Evolutionary conservation across 495 filamentous ascomycete species (phyloP), one percentile per base, ranked within the genome.

Genomic region (Filosporella fistucella): DNA sequence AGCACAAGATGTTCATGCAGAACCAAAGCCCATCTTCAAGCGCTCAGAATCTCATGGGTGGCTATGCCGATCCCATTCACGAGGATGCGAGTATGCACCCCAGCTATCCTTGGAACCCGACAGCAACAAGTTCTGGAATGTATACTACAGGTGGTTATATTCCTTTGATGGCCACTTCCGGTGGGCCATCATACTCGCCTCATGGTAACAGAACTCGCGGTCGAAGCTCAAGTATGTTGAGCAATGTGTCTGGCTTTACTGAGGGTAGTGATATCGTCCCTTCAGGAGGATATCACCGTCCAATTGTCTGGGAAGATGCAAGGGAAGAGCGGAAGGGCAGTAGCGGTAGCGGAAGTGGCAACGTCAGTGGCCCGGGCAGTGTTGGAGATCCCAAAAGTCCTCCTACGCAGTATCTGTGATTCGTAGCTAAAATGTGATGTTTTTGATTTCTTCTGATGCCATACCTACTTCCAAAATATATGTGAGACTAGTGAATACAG

Each of bases 241-340:
- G 78, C 58, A 72, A 79, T 50, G 66, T 82, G 30, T 82, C 77
- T 18, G 80, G 79, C 35, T 82, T 85, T 58, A 85, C 82, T 0
- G 78, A 84, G 56, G 74, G 68, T 25, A 75, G 70, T 39, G 68
- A 64, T 40, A 68, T 66, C 13, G n/a, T 21, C 7, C 55, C 51
- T 22, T 41, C 26, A n/a, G 24, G 40, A 8, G n/a, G 9, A 13
- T 24, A 22, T 26, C 29, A 38, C 14, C 42, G 14, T 17, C 24
- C 21, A 12, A 12, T 35, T 6, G 25, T 42, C 16, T 51, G 49
- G 43, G n/a, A 49, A 16, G 47, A 43, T 45, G 47, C 38, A 18
- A 37, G 46, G 24, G 50, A 49, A 26, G 46, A 54, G n/a, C 26
- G 57, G 24, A 39, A 51, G 24, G 50, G 40, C 14, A 52, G 48